These are phyloP conservation scores for Rhodotorula toruloides DNA, from an alignment of 768 basidiomycete species.

Conservation along the genomic window DNA sequence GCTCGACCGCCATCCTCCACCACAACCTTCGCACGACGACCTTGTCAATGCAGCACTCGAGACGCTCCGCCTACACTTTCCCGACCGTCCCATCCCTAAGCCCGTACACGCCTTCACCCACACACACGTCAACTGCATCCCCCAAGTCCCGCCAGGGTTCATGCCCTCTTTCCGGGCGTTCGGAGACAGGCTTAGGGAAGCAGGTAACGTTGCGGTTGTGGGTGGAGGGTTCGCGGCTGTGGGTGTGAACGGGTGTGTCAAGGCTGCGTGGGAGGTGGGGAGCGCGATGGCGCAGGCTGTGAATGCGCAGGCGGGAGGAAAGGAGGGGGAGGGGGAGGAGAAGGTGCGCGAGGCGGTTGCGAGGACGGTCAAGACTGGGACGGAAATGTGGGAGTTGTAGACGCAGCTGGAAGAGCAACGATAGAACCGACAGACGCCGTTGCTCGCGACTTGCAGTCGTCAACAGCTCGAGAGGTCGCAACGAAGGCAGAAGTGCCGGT, in stretches of 20 bases:
- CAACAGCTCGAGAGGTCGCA: no score
- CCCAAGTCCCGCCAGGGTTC: slow-evolving; percentile 23
- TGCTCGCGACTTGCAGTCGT: no score
- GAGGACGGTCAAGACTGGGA: slow-evolving; percentile 13
- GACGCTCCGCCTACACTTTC: slow-evolving; percentile 24
- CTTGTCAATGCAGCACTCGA: slow-evolving; percentile 15
- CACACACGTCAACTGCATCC: slow-evolving; percentile 31
- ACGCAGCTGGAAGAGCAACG: neutral
- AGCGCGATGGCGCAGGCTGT: slow-evolving; percentile 3
- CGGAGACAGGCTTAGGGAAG: neutral
- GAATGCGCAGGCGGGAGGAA: neutral
- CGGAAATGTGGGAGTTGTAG: slow-evolving; percentile 30
- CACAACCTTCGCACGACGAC: neutral
- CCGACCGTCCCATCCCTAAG: neutral
- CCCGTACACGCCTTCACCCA: slow-evolving; percentile 13
- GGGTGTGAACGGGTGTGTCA: slow-evolving; percentile 33
- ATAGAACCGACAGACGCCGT: no score
- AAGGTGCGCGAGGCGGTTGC: neutral
- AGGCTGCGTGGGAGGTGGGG: slow-evolving; percentile 29
- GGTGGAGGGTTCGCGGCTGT: slow-evolving; percentile 25
- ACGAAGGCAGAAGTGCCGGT: no score
- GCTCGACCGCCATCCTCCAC: slow-evolving; percentile 13
- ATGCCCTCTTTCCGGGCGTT: slow-evolving; percentile 1
- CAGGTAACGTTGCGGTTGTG: slow-evolving; percentile 15
- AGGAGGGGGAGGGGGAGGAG: neutral